Evolutionary conservation across 257 asterid genomes (phyloP), one percentile per base, ranked within the genome.

Genomic region (Gynochthodes officinalis): DNA sequence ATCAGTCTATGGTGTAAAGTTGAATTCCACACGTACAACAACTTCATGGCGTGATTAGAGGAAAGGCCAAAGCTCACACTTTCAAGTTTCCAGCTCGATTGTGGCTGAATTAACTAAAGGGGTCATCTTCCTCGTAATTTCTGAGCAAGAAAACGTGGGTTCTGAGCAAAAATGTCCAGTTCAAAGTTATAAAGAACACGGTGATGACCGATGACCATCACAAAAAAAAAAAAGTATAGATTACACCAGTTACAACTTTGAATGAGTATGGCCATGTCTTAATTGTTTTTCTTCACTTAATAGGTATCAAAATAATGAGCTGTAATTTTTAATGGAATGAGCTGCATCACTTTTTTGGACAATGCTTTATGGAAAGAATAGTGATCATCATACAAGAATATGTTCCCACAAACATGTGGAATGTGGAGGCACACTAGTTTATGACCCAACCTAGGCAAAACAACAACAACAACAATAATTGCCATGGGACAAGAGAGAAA

Each of bases 401-500:
- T 39, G 40, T 71, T 27, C 75, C 75, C 58, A 58, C 19, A 58
- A 42, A 50, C 75, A 71, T 57, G 75, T 71, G 58, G 58, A 42
- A 42, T 42, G 13, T 42, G 48, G 48, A 3, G 67, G 66, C 57
- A 58, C 21, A n/a, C 53, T 54, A 53, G 23, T 9, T 19, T 33
- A 49, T 46, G 25, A 46, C 33, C 14, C 37, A 28, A 46, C 28
- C 28, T 19, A 27, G 4, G 7, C 23, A 1, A 48, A 30, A 11
- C 3, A 19, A n/a, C 44, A 30, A 11, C 3, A 19, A n/a, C 44
- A 7, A 27, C 28, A 28, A 67, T 46, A 28, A 58, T 28, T 28
- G 64, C 19, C 7, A 52, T 10, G 13, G 15, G 64, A 21, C n/a
- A 58, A 58, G 64, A 30, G 5, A 2, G 37, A 27, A 6, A 13